phyloP scores from a whole-genome alignment of 352 stramenopile genomes.

The Aphanomyces stellatus region DNA sequence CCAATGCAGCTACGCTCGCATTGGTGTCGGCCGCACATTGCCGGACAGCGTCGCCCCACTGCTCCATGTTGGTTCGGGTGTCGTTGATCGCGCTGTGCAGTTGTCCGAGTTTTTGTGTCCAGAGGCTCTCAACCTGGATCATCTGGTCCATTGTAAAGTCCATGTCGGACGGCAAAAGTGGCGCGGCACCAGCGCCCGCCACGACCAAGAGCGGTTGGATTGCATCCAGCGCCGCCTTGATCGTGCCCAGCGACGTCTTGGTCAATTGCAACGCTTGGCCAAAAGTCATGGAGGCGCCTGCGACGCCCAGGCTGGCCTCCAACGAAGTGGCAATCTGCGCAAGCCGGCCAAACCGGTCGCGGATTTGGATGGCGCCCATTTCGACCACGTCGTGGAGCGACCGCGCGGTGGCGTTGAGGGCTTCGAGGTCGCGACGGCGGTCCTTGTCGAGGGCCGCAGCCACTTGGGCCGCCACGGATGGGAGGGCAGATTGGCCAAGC shows the following conservation, averaged over 20 bases:
- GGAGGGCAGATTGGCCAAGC: background rate
- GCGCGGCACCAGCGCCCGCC: background rate
- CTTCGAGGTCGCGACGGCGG: background rate
- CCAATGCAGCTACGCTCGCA: background rate
- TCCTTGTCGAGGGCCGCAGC: background rate
- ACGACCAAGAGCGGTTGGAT: background rate
- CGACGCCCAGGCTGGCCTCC: background rate
- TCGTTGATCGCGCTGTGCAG: background rate
- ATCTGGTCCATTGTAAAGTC: background rate
- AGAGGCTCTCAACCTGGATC: background rate
- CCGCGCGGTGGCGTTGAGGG: background rate
- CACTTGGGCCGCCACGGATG: background rate
- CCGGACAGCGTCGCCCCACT: background rate
- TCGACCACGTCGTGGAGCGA: background rate
- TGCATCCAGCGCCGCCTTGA: background rate
- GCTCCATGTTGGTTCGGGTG: background rate
- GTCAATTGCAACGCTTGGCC: background rate
- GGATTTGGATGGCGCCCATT: background rate
- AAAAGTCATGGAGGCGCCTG: background rate
- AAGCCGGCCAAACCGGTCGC: background rate
- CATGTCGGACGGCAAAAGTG: background rate
- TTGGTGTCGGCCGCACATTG: background rate
- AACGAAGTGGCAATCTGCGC: background rate
- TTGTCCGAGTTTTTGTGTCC: background rate
- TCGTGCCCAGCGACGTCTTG: background rate